Percentiles rank a stretch among this genome's conserved stretches.
phyloP scores from a whole-genome alignment of 768 basidiomycete genomes.

The Termitomyces sp. region DNA sequence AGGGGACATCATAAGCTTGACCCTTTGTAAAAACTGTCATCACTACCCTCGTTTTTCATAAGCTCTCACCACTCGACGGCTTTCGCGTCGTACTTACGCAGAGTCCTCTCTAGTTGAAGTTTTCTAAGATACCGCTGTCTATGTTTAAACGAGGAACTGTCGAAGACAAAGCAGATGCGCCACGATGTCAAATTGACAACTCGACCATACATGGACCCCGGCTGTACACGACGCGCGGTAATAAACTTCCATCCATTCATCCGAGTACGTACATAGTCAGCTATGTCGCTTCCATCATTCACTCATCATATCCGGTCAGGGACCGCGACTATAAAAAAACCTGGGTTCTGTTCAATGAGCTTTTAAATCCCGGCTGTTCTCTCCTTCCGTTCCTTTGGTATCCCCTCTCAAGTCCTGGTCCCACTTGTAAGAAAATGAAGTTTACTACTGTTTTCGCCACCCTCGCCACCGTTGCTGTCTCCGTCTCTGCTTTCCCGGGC shows the following conservation, averaged over 20 bases:
- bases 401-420: slow-evolving; percentile 6
- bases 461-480: slow-evolving; percentile 30
- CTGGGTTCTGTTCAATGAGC: not conserved
- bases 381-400: slow-evolving; percentile 7
- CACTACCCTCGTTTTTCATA: not conserved
- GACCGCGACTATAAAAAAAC: slow-evolving; percentile 8
- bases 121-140: not conserved
- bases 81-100: not conserved
- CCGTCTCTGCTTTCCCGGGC: slow-evolving; percentile 28
- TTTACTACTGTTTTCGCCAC: slow-evolving; percentile 33
- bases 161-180: slow-evolving; percentile 2
- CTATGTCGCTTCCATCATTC: slow-evolving; percentile 13
- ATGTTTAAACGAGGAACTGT: not conserved
- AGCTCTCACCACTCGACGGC: not conserved
- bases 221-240: too few relatives aligned
- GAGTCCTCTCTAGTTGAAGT: too few relatives aligned
- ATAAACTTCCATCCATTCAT: not conserved
- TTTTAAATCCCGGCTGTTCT: slow-evolving; percentile 8
- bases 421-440: slow-evolving; percentile 31
- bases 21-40: not conserved
- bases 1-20: not conserved
- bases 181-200: slow-evolving; percentile 1
- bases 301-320: slow-evolving; percentile 4
- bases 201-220: too few relatives aligned
- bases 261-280: slow-evolving; percentile 13